A percentile compares a stretch with the other conserved stretches of the same genome.
Evolutionary conservation across 2,329 filamentous ascomycete species (phyloP).

Genomic region (Epichloe elymi): DNA sequence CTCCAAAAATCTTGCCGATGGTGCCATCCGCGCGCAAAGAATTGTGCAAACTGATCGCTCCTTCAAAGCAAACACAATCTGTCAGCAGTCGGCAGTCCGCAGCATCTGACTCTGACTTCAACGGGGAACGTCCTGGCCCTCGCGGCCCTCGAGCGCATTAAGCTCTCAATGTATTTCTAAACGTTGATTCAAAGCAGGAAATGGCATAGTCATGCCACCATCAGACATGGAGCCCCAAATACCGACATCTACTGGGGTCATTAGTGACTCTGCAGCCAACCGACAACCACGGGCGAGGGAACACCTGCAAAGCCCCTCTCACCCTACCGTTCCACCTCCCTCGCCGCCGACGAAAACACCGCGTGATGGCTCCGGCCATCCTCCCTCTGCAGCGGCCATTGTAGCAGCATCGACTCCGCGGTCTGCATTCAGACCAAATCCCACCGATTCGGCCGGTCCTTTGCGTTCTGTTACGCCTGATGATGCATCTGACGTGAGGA

Average conservation of each 20-base stretch:
- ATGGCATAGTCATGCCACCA: conserved; percentile 32
- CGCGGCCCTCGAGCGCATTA: not conserved
- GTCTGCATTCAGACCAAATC: conserved; percentile 20
- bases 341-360: conserved; percentile 5
- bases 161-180: conserved; percentile 19
- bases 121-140: not conserved
- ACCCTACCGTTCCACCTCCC: conserved; percentile 9
- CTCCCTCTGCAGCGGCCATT: conserved; percentile 9
- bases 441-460: conserved; percentile 24
- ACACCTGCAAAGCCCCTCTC: conserved; percentile 6
- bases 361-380: not conserved
- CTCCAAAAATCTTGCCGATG: not conserved
- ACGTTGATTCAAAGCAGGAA: conserved; percentile 24
- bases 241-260: conserved; percentile 14
- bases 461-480: conserved; percentile 59
- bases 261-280: conserved; percentile 22
- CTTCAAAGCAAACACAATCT: not conserved
- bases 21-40: not conserved
- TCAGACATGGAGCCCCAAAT: conserved; percentile 32
- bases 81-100: too few species aligned
- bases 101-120: not conserved
- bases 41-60: not conserved
- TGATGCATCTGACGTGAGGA: conserved; percentile 22
- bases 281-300: conserved; percentile 16
- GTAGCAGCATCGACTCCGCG: conserved; percentile 19